These are phyloP conservation scores for Plasmodium inui DNA, from an alignment of 169 alveolate genomes.

Conservation along the genomic window DNA sequence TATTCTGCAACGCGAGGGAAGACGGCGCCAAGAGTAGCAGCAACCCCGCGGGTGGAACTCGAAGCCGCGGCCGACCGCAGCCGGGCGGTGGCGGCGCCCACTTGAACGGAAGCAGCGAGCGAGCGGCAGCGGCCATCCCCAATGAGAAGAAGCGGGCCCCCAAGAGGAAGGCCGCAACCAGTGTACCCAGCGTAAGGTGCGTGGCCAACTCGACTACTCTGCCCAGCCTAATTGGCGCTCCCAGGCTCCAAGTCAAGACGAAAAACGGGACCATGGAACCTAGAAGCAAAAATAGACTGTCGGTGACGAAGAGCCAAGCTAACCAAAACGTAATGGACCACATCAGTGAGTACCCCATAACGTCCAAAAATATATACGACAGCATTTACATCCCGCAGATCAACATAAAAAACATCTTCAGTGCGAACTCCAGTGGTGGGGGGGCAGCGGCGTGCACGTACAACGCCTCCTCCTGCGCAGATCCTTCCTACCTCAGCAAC, in stretches of 20 bases:
- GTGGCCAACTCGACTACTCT: too few species aligned
- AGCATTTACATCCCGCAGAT: conserved; percentile 75
- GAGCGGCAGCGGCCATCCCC: neutral
- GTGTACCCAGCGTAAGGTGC: neutral
- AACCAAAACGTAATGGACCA: conserved; percentile 18
- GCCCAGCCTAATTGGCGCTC: neutral
- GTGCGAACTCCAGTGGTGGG: neutral
- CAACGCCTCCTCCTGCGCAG: neutral
- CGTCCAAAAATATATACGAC: conserved; percentile 73
- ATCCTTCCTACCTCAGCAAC: neutral
- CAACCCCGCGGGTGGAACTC: neutral
- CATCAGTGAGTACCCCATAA: conserved; percentile 56
- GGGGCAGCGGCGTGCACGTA: neutral
- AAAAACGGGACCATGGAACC: conserved; percentile 8
- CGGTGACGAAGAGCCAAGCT: neutral
- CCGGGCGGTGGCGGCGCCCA: neutral
- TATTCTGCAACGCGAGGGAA: conserved; percentile 32
- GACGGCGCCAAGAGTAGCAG: conserved; percentile 11
- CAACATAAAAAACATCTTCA: conserved; percentile 28
- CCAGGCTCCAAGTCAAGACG: neutral
- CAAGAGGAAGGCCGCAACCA: neutral
- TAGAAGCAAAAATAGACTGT: conserved; percentile 6
- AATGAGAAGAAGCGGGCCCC: neutral
- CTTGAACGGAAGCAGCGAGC: neutral
- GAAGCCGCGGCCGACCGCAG: neutral